Evolutionary conservation across 2,329 filamentous ascomycete genomes (phyloP), one percentile per base, ranked within the genome.

Genomic region (Alternaria sp.): DNA sequence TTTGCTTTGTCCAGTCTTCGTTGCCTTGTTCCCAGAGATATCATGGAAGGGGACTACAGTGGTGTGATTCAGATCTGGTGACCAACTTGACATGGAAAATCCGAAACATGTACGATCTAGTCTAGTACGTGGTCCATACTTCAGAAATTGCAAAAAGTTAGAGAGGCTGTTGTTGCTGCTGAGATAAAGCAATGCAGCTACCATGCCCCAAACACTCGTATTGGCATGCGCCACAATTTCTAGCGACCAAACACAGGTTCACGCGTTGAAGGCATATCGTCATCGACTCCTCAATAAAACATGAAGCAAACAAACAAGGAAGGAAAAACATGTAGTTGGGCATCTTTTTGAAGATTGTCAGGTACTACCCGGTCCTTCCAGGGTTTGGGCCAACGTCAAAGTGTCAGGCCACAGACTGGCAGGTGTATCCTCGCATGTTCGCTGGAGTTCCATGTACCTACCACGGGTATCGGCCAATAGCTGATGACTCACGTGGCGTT

Each of bases 391-490:
- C 51, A 62, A 41, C 36, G 57, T 57, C 48, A 16, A 65, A n/a
- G 55, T 60, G 55, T 66, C 46, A 58, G 59, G 10, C 48, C 25
- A 55, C 44, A 45, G n/a, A 44, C 44, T 57, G 46, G 54, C 62
- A 63, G 64, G 65, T 62, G 30, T 59, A 64, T 61, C 55, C 64
- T 59, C 51, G 57, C 55, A 59, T 53, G 55, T 59, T 59, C 55
- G 44, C 53, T 44, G 46, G 32, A 40, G 50, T 54, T 57, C 40
- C 27, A 28, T 50, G 46, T 43, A 38, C 36, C 58, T 53, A 34
- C 40, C 20, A 41, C 44, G 18, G 43, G 9, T 18, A 28, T 22
- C 22, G 48, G 57, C 64, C 62, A 67, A 68, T 65, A 9, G 38
- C 16, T 38, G 16, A 28, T 12, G 44, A 25, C 30, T 57, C 64